Evolutionary conservation across 345 rosid genomes (phyloP), one percentile per base, ranked within the genome.

Genomic region (Corymbia maculata): DNA sequence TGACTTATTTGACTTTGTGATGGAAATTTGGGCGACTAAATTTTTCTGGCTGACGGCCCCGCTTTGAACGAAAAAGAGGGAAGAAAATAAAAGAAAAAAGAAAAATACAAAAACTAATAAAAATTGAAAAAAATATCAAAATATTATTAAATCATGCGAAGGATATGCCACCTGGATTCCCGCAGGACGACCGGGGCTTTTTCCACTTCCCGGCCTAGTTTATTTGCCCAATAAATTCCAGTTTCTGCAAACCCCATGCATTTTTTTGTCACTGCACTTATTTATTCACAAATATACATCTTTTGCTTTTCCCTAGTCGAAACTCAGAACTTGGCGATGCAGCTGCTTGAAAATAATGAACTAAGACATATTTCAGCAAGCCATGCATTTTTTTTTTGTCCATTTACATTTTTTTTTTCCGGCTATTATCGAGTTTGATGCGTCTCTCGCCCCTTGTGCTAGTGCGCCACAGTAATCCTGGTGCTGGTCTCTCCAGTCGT

Each of bases 61-160:
- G 26, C 68, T 59, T 59, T n/a, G 28, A 59, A 59, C 15, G 0
- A 11, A 59, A 59, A 22, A 21, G 4, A 9, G 0, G 2, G 0
- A 22, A 1, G 0, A 4, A 9, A 4, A 57, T 2, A 10, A 4
- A 59, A 0, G 5, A 59, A 22, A 11, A 10, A 59, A 4, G 1
- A 59, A 2, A 26, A 59, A 26, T 11, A 59, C 11, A 59, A 26
- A 59, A 0, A n/a, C 68, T 59, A 59, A 26, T 59, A 59, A 59
- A 26, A 59, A 26, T 11, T 2, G 0, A 1, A 26, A 59, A 57
- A 59, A 1, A 55, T 59, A 13, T 5, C 26, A 26, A 59, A 26
- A 26, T 59, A 10, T 10, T 10, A 59, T 59, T 26, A 59, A 30
- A n/a, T 17, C 42, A 16, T n/a, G 75, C 75, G 75, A 9, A 66